A percentile compares a stretch with the other conserved stretches of the same genome.
Evolutionary conservation across 106 monocot species (phyloP).

Genomic region (Agapanthus africanus): DNA sequence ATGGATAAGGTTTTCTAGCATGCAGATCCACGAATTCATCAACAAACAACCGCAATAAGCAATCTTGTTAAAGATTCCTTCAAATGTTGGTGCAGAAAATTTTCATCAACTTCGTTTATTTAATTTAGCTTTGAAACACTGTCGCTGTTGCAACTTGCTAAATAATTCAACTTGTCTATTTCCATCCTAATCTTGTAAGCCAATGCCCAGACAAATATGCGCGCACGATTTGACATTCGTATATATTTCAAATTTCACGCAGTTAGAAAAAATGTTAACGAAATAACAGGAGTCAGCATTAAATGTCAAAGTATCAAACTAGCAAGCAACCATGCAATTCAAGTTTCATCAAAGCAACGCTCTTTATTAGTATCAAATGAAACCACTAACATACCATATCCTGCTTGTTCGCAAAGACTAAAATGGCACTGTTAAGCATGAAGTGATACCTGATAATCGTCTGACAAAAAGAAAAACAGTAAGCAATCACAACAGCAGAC

Average conservation of each 20-base stretch:
- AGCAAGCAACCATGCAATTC: not conserved
- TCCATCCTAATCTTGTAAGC: not conserved
- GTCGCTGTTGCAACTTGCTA: too few species aligned
- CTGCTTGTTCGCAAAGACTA: slow-evolving; percentile 96
- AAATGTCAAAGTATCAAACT: not conserved
- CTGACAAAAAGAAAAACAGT: slow-evolving; percentile 35
- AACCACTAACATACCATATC: slow-evolving; percentile 67
- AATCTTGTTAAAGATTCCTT: too few species aligned
- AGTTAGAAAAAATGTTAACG: not conserved
- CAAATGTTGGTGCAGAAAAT: too few species aligned
- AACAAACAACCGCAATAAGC: too few species aligned
- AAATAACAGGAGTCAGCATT: not conserved
- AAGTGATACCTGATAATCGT: slow-evolving; percentile 86
- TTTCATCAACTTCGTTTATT: too few species aligned
- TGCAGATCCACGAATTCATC: too few species aligned
- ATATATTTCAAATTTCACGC: not conserved
- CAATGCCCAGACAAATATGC: not conserved
- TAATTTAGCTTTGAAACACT: too few species aligned
- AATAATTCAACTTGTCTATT: too few species aligned
- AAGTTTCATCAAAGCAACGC: not conserved
- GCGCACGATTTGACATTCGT: too few species aligned
- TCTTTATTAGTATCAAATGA: not conserved
- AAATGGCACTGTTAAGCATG: slow-evolving; percentile 90
- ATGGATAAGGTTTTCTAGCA: too few species aligned
- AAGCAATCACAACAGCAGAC: not conserved